phyloP scores from a whole-genome alignment of 2,329 filamentous ascomycete genomes.

The Pyricularia pennisetigena region DNA sequence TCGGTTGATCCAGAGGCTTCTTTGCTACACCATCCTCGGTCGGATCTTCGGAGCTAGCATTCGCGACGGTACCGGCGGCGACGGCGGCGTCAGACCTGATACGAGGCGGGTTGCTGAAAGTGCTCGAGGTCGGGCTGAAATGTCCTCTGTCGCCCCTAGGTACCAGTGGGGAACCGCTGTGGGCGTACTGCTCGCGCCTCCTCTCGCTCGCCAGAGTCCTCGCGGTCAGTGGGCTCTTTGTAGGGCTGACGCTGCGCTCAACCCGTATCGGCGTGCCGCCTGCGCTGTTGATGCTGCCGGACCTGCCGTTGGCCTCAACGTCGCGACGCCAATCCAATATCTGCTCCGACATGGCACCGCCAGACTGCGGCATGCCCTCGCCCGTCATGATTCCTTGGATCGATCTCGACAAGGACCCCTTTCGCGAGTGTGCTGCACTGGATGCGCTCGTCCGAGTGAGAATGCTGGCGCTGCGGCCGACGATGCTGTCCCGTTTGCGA shows the following conservation, averaged over 20 bases:
- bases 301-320: constrained; percentile 30
- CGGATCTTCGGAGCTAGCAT: neutral
- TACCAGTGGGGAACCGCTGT: constrained; percentile 9
- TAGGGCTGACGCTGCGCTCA: constrained; percentile 40
- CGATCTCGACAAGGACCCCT: constrained; percentile 35
- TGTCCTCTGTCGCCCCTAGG: constrained; percentile 10
- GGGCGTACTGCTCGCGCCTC: constrained; percentile 31
- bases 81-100: neutral
- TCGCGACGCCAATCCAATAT: constrained; percentile 36
- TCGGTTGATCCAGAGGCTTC: neutral
- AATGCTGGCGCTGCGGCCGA: constrained; percentile 47
- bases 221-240: constrained; percentile 24
- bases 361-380: neutral
- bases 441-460: constrained; percentile 41
- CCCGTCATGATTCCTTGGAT: neutral
- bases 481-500: constrained; percentile 51
- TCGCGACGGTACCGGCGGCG: neutral
- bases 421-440: constrained; percentile 37
- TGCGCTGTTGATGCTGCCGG: constrained; percentile 12
- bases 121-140: constrained; percentile 30
- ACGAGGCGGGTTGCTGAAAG: constrained; percentile 8
- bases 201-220: constrained; percentile 35
- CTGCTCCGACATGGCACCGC: neutral
- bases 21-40: neutral
- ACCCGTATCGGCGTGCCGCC: neutral